Base-by-base conservation (phyloP, 2,329 filamentous ascomycete species). In the Raffaelea albimanens region DNA sequence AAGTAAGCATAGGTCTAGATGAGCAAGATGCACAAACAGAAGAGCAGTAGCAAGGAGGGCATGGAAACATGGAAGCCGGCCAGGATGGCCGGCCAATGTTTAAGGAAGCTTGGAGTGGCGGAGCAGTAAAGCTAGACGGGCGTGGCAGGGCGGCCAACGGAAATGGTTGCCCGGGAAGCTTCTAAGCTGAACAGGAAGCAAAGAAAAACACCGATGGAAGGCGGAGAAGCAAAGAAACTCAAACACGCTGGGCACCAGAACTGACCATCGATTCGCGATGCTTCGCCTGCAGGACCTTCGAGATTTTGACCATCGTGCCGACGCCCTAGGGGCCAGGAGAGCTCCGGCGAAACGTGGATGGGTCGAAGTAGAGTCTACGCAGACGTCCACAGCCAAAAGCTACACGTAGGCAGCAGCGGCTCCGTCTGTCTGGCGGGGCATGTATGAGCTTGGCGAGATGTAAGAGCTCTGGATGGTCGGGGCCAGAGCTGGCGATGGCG, bases 231-330 rank as follows among this genome's bases (percentile, higher is more conserved):
- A 33, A 18, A 11, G 14, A n/a, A 43, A 31, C 53, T 36, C 45
- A 25, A 46, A 47, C 45, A 46, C 48, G 50, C 43, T 34, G 43
- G 29, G n/a, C 47, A 13, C 25, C 25, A 48, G 25, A 51, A 63
- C 75, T 64, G 68, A 84, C 80, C 72, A 82, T 60, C 25, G 78
- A 82, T 66, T 83, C 80, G 67, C 71, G 73, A 62, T 84, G 80
- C 69, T 83, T 83, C 51, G 72, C 61, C 66, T 82, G 79, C 68
- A 83, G 79, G 56, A 71, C 67, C 69, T 83, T 84, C 50, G 73
- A 78, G 59, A 84, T 83, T 68, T 79, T 82, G 61, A 76, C 80
- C 81, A 84, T 84, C 59, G 57, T 80, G 39, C 11, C 43, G 31
- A 40, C 29, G 39, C 31, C 22, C 8, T 29, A 29, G 13, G 25